Percentiles rank a stretch among this genome's conserved stretches.
phyloP scores from a whole-genome alignment of 1,284 basidiomycete species.

The Termitomyces sp. region DNA sequence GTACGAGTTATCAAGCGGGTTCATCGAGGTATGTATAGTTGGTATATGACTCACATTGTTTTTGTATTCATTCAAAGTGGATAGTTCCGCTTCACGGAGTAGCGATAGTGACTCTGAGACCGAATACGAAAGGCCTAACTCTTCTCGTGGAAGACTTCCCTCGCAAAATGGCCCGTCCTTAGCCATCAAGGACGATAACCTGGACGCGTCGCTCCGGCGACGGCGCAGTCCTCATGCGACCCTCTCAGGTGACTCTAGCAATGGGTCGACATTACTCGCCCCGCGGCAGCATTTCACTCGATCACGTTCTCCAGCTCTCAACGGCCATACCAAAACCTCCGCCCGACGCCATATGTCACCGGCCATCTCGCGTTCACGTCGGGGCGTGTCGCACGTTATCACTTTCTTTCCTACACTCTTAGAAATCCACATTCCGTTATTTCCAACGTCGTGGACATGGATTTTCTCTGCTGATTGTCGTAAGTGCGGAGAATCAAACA shows the following conservation, averaged over 20 bases:
- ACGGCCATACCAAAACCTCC: slow-evolving; percentile 28
- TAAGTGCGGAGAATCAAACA: slow-evolving; percentile 49
- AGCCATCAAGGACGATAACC: slow-evolving; percentile 9
- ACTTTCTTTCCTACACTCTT: slow-evolving; percentile 42
- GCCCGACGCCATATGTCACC: slow-evolving; percentile 28
- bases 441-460: slow-evolving; percentile 34
- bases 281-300: slow-evolving; percentile 45
- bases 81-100: slow-evolving; percentile 44
- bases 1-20: slow-evolving; percentile 80
- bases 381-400: slow-evolving; percentile 31
- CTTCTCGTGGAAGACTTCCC: slow-evolving; percentile 37
- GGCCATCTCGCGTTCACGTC: slow-evolving; percentile 25
- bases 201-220: slow-evolving; percentile 20
- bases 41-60: background rate
- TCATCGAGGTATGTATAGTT: slow-evolving; percentile 55
- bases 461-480: slow-evolving; percentile 51
- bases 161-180: slow-evolving; percentile 18
- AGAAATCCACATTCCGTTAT: slow-evolving; percentile 37
- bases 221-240: slow-evolving; percentile 30
- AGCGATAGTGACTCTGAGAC: slow-evolving; percentile 47
- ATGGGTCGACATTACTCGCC: slow-evolving; percentile 16
- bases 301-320: slow-evolving; percentile 49
- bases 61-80: slow-evolving; percentile 4
- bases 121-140: slow-evolving; percentile 35
- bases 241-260: slow-evolving; percentile 32